Base-by-base conservation (phyloP, 257 asterid genomes). In the Nemophila menziesii region DNA sequence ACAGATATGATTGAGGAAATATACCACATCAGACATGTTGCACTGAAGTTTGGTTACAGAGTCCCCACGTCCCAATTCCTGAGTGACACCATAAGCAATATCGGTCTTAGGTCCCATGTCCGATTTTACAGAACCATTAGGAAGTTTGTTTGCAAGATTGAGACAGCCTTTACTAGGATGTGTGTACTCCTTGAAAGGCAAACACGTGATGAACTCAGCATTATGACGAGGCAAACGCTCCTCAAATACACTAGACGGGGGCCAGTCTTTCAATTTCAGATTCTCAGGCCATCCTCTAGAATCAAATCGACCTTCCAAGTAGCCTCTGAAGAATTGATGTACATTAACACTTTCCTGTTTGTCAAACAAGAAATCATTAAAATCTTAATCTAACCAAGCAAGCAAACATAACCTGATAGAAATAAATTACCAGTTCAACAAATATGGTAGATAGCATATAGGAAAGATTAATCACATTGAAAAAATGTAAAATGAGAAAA, bases 101-200 rank as follows among this genome's bases (percentile, higher is more conserved):
- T 80, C 83, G 46, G 95, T 78, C 73, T 89, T 84, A 44, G 97
- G 97, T 20, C 97, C 97, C 82, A 89, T 36, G 65, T 84, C 95
- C 12, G 95, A 95, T 65, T 78, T 80, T 56, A 71, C 57, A 45
- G 70, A 65, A 5, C 43, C 5, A 4, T 36, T 0, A 0, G 93
- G 90, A 33, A 89, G 68, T 53, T 80, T 84, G 33, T 27, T 65
- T 45, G 95, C 84, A 16, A 89, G 80, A 61, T 89, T 84, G 17
- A 83, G 54, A 57, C 58, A 69, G 39, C 95, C 97, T 46, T 39
- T 11, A 16, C 38, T 55, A 33, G 92, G 95, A 65, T 80, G 74
- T 7, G 93, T 69, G 52, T 83, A 89, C 39, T 66, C 89, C 71
- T 89, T 84, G 60, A 83, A 89, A 27, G 97, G 97, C 73, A 89